Base-by-base conservation (phyloP, 169 alveolate species). In the Cystoisospora suis region DNA sequence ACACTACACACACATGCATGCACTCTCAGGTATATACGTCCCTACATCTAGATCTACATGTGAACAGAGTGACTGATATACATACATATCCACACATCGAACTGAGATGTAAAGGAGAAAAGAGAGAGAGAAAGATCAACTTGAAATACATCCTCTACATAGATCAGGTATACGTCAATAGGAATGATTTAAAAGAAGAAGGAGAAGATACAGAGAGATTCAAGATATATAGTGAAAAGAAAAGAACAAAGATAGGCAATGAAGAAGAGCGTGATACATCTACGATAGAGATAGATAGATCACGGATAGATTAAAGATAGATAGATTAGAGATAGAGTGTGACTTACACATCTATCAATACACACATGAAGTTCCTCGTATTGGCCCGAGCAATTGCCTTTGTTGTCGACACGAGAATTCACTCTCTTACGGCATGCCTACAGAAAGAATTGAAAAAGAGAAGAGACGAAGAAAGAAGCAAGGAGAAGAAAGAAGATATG, bases 361-460 rank as follows among this genome's bases (percentile, higher is more conserved):
- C 96, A 94, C n/a, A 93, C 91, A 47, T 92, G 93, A 75, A 94
- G 89, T 75, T 94, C 95, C 72, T 94, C 96, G 58, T 91, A 93
- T 85, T 94, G 96, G 44, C 95, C 95, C 58, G 93, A 65, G 88
- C 96, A 94, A 91, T 94, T 92, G 49, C 96, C 96, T 72, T 93
- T 93, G 56, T 92, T 93, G 75, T 94, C 96, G 38, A 95, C 90
- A 59, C 95, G 91, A 29, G 96, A 95, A 61, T 86, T 79, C 46
- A 94, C 94, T 45, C 96, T 90, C 77, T 85, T 93, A 49, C 90
- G 92, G 89, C 96, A 94, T 32, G 92, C 93, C 93, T 94, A 69
- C 49, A 38, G 58, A 7, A 40, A 3, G 17, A 65, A 27, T 38
- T 9, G 42, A n/a, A 2, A 15, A 2, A 20, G 59, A 23, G 40